Base-by-base conservation (phyloP, 208 protist species). In the Wallacemonas rigidus region DNA sequence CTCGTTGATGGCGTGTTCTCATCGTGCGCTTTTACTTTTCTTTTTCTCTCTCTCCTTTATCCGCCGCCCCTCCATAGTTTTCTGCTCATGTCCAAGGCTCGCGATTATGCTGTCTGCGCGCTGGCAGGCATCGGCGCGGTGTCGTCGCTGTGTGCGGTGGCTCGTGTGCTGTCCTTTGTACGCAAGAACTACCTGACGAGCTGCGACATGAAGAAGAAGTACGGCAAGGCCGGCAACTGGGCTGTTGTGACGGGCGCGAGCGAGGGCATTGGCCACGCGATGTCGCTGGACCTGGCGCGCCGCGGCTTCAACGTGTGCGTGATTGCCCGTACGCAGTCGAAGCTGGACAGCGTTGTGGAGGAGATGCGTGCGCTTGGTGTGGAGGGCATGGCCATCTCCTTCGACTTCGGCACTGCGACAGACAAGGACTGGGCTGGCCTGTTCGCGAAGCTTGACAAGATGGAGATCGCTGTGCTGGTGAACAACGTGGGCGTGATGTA, bases 401-500 rank as follows among this genome's bases (percentile, higher is more conserved):
- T 97, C 47, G 95, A 98, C 80, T 94, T 98, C 44, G 72, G 83
- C 9, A 51, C 76, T 1, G 83, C 84, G 3, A 91, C 82, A 17
- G 50, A 74, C 9, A 26, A 76, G 48, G 83, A 87, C 61, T 98
- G 93, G 71, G 43, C 77, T 43, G 64, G 64, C 36, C 78, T 98
- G n/a, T 85, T 87, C 39, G 57, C 65, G 1, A 38, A 88, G 71
- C 75, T 96, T 2, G 56, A 88, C 51, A 73, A 63, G 12, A 69
- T 93, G 2, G 73, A 82, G 55, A 88, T 93, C 47, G 83, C 81
- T 2, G 74, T 96, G 9, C 79, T 94, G 40, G 85, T 98, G 11
- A 98, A 98, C 75, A 98, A 98, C 72, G 96, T 98, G 4, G 96
- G 96, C 45, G 81, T 98, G 14, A 97, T 92, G 79, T 98, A 98